phyloP scores from a whole-genome alignment of 768 basidiomycete genomes.

The Scleroderma bovista region DNA sequence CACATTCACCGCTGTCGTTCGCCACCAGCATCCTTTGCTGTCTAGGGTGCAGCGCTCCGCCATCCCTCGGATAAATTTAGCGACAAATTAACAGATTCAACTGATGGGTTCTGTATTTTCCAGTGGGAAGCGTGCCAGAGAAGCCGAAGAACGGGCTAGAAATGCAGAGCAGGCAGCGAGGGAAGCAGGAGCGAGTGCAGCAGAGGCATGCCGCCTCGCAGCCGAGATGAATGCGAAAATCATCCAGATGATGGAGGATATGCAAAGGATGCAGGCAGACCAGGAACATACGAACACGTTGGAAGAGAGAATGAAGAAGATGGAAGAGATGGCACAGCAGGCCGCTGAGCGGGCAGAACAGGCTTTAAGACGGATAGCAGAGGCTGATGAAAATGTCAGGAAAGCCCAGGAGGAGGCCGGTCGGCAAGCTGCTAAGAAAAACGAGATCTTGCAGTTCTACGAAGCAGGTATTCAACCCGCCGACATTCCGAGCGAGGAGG shows the following conservation, averaged over 20 bases:
- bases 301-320: neutral
- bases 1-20: too few relatives aligned
- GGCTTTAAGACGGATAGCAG: neutral
- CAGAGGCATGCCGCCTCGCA: neutral
- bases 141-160: neutral
- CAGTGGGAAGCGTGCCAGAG: neutral
- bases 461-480: conserved; percentile 20
- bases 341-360: neutral
- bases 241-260: neutral
- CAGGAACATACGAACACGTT: neutral
- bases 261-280: neutral
- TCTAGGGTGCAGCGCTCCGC: too few relatives aligned
- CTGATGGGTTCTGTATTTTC: neutral
- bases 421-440: neutral
- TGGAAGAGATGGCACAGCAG: neutral
- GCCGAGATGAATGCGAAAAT: neutral
- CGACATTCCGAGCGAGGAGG: conserved; percentile 6
- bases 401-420: neutral
- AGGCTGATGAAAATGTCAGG: neutral
- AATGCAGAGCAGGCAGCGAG: neutral
- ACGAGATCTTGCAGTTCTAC: neutral
- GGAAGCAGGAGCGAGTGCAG: neutral
- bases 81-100: too few relatives aligned
- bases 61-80: too few relatives aligned
- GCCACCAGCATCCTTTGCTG: too few relatives aligned